phyloP scores from a whole-genome alignment of 805 yeast species.

The Metschnikowia orientalis region DNA sequence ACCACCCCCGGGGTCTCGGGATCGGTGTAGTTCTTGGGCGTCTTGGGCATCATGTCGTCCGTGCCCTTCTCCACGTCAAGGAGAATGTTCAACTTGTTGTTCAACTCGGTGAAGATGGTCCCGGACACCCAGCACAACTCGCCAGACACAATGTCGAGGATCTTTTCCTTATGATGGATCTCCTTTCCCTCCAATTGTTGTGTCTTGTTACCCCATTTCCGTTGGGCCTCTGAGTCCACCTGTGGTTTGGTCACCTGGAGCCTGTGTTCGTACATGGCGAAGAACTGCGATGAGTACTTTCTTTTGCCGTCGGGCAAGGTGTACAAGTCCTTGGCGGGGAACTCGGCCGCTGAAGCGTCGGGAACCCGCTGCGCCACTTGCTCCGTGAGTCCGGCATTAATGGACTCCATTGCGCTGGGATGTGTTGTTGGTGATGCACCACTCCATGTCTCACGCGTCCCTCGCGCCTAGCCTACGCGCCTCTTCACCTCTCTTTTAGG shows the following conservation, averaged over 20 bases:
- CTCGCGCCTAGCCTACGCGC: constrained; percentile 3
- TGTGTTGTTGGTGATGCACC: constrained; percentile 1
- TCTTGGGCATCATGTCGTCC: constrained; percentile 46
- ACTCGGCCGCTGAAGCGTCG: constrained; percentile 4
- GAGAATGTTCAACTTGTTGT: constrained; percentile 78
- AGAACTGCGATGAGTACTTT: constrained; percentile 38
- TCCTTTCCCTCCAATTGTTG: constrained; percentile 30
- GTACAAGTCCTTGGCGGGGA: constrained; percentile 18
- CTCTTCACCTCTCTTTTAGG: background rate
- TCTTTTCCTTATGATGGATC: constrained; percentile 34
- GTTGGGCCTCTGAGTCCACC: constrained; percentile 28
- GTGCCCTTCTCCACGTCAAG: constrained; percentile 66
- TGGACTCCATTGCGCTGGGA: constrained; percentile 7
- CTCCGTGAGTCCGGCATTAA: constrained; percentile 6
- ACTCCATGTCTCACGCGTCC: constrained; percentile 1
- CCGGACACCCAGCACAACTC: constrained; percentile 81
- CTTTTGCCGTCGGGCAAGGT: constrained; percentile 21
- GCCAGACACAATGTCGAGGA: constrained; percentile 58
- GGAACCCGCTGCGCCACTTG: background rate
- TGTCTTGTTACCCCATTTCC: constrained; percentile 53
- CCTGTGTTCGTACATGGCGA: constrained; percentile 41
- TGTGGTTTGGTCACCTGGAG: constrained; percentile 29
- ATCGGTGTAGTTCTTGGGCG: constrained; percentile 32
- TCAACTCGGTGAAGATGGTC: constrained; percentile 78
- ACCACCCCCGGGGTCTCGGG: constrained; percentile 49